Evolutionary conservation across 140 eudicot genomes (phyloP), one percentile per base, ranked within the genome.

Genomic region (Stevia rebaudiana): DNA sequence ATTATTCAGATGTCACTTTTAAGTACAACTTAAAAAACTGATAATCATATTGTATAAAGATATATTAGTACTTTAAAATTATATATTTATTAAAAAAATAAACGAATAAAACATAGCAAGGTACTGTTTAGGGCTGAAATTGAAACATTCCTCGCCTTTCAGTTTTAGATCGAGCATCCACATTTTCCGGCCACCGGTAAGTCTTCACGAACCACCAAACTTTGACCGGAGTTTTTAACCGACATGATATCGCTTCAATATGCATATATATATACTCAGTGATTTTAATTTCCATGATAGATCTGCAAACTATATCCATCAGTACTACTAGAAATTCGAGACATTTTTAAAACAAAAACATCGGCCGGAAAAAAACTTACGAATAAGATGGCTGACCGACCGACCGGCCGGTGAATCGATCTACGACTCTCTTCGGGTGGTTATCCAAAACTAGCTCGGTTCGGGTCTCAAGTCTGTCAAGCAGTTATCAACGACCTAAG

Each of bases 91-190:
- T 3, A 24, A 22, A 4, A 55, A 54, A 30, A 11, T 6, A 6
- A 24, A 54, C 30, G 18, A 56, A 24, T 0, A 56, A 55, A 25
- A 55, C 28, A 55, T 25, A 6, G 17, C 0, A 25, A 10, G 18
- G 41, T 13, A 30, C 41, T 25, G 7, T 3, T 54, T 56, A 56
- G 42, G 62, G 62, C 31, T 56, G 62, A 30, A 28, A 25, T 55
- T 9, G 61, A 55, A 18, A 30, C 61, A 11, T 55, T 55, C 61
- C 61, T 25, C 35, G 22, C 59, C 36, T 52, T 52, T 52, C 28
- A 53, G 39, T 24, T 53, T 54, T 8, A 25, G 39, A n/a, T n/a
- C n/a, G n/a, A 25, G 61, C 61, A 28, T 25, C 58, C 7, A 22
- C 41, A 13, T 53, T 33, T 33, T 50, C 56, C 56, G 56, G 56